Evolutionary conservation across 2,329 filamentous ascomycete genomes (phyloP).

Genomic region (Penicillium sp.): DNA sequence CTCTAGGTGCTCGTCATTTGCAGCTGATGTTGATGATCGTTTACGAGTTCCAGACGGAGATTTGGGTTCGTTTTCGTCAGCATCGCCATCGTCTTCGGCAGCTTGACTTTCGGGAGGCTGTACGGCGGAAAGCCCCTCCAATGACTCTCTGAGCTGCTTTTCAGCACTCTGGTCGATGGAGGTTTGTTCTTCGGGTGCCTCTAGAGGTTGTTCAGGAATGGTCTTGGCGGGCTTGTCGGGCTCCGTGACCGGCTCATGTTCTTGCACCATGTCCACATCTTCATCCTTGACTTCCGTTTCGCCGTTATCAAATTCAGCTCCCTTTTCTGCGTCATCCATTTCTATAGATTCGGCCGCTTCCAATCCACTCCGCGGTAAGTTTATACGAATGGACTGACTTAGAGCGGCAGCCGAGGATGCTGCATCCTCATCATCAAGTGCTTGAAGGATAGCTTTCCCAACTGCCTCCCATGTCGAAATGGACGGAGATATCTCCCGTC

Average conservation of each 20-base stretch:
- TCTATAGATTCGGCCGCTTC: constrained; percentile 22
- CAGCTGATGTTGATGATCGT: constrained; percentile 59
- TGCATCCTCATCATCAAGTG: constrained; percentile 42
- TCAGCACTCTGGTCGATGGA: constrained; percentile 37
- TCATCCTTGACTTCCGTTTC: constrained; percentile 9
- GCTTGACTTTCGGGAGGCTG: constrained; percentile 19
- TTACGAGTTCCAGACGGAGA: constrained; percentile 50
- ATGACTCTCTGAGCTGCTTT: constrained; percentile 37
- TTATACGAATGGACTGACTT: constrained; percentile 43
- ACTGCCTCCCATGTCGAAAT: constrained; percentile 47
- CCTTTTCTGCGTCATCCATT: constrained; percentile 13
- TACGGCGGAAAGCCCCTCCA: constrained; percentile 32
- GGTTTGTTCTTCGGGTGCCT: constrained; percentile 32
- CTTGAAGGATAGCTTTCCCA: constrained; percentile 49
- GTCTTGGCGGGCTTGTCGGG: constrained; percentile 7
- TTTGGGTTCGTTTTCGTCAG: constrained; percentile 34
- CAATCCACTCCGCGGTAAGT: constrained; percentile 35
- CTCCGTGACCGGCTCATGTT: constrained; percentile 11
- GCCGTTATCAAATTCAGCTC: constrained; percentile 7
- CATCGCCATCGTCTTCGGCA: constrained; percentile 23
- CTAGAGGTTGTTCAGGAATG: constrained; percentile 13
- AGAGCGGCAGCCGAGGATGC: constrained; percentile 27
- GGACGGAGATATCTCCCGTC: constrained; percentile 38
- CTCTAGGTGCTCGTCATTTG: constrained; percentile 57
- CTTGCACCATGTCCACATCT: constrained; percentile 19